Evolutionary conservation across 1,284 basidiomycete species (phyloP).

Genomic region (Trichosporon faecale): DNA sequence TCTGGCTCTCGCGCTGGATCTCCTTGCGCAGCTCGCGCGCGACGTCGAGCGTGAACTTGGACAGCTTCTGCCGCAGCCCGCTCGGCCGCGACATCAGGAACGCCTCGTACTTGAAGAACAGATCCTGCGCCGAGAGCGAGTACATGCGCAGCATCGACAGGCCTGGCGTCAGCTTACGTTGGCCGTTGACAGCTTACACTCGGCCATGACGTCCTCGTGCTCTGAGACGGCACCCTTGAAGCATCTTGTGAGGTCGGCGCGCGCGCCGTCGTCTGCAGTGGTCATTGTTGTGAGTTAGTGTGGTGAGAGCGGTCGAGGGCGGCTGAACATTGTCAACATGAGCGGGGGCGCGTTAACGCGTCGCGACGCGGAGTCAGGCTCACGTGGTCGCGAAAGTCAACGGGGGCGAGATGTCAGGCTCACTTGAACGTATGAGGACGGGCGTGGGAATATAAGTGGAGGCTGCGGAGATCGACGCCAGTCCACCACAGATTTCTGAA

Average conservation of each 20-base stretch:
- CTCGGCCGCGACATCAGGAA: conserved; percentile 51
- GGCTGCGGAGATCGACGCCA: not conserved
- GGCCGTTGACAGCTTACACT: conserved; percentile 32
- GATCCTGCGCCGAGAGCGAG: conserved; percentile 45
- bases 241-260: conserved; percentile 35
- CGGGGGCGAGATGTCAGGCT: not conserved
- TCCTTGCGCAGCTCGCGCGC: conserved; percentile 50
- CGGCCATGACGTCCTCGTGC: conserved; percentile 47
- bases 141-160: conserved; percentile 50
- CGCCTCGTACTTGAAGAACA: conserved; percentile 55
- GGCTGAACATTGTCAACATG: not conserved
- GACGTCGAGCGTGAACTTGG: conserved; percentile 44
- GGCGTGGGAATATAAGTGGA: not conserved
- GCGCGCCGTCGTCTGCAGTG: conserved; percentile 27
- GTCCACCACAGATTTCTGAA: conserved; percentile 1
- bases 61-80: conserved; percentile 44
- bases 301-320: not conserved
- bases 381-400: conserved; percentile 6
- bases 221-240: conserved; percentile 39
- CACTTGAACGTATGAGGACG: no score
- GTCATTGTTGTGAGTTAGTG: conserved; percentile 16
- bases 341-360: conserved; percentile 3
- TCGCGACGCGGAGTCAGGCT: conserved; percentile 7
- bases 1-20: conserved; percentile 48
- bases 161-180: conserved; percentile 30